Evolutionary conservation across 2,329 filamentous ascomycete species (phyloP).

Genomic region (Fusarium avenaceum): DNA sequence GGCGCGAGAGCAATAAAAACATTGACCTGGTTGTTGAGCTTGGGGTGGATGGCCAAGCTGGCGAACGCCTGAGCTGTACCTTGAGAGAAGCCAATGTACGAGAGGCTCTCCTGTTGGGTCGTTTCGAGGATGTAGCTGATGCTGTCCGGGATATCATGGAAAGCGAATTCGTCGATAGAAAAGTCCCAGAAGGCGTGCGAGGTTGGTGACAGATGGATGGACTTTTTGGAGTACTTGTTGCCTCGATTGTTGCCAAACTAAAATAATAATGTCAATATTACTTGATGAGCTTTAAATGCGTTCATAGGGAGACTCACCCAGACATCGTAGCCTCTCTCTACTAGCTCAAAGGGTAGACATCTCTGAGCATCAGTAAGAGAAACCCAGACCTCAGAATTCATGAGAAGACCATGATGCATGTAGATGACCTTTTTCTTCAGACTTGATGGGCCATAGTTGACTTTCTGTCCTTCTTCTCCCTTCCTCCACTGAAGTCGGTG

Average conservation of each 20-base stretch:
- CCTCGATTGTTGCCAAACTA: slow-evolving; percentile 96
- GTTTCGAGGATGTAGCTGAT: slow-evolving; percentile 91
- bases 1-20: slow-evolving; percentile 96
- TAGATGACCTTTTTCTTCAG: slow-evolving; percentile 89
- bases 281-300: slow-evolving; percentile 10
- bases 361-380: slow-evolving; percentile 88
- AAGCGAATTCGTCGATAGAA: slow-evolving; percentile 97
- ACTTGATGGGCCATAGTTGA: slow-evolving; percentile 79
- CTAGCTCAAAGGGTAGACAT: slow-evolving; percentile 88
- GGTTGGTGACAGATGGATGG: slow-evolving; percentile 79
- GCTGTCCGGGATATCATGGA: slow-evolving; percentile 95
- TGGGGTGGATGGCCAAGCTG: slow-evolving; percentile 89
- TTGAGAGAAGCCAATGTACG: slow-evolving; percentile 97
- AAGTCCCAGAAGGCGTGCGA: slow-evolving; percentile 93
- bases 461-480: slow-evolving; percentile 82
- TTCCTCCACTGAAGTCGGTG: slow-evolving; percentile 87
- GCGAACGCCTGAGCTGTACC: slow-evolving; percentile 98
- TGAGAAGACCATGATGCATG: slow-evolving; percentile 93
- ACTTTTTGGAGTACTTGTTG: slow-evolving; percentile 99
- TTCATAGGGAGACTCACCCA: slow-evolving; percentile 72
- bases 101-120: slow-evolving; percentile 85
- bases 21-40: slow-evolving; percentile 91
- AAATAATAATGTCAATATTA: slow-evolving; percentile 53
- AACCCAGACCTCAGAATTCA: slow-evolving; percentile 99
- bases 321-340: slow-evolving; percentile 93